phyloP scores from a whole-genome alignment of 306 rosid species.

The Cicer pinnatifidum region DNA sequence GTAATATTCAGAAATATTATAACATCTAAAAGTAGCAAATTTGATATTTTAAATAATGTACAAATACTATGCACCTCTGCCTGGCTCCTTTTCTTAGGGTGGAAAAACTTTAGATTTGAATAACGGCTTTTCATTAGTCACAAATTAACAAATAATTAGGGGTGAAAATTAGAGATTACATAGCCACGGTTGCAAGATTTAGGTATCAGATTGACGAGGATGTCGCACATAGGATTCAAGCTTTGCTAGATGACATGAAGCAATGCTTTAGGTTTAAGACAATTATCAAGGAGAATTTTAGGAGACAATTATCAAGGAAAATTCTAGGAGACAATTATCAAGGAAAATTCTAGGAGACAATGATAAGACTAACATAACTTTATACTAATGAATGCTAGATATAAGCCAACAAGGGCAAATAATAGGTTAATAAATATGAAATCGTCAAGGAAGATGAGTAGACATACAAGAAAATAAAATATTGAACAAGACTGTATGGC shows the following conservation, averaged over 20 bases:
- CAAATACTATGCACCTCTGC: slow-evolving; percentile 19
- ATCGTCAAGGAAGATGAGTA: background rate
- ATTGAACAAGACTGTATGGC: background rate
- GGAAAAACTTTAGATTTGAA: slow-evolving; percentile 11
- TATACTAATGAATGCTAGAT: background rate
- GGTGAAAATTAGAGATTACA: background rate
- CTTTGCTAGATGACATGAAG: background rate
- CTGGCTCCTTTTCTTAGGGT: background rate
- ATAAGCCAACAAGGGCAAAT: slow-evolving; percentile 6
- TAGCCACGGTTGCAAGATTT: background rate
- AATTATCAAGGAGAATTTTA: no score
- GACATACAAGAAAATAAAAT: no score
- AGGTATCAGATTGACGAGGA: slow-evolving; percentile 25
- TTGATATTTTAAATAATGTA: slow-evolving; percentile 27
- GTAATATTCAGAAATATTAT: slow-evolving; percentile 18
- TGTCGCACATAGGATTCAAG: slow-evolving; percentile 3
- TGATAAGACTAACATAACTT: no score
- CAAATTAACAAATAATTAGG: slow-evolving; percentile 6
- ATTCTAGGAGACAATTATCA: no score
- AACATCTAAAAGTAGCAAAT: slow-evolving; percentile 2
- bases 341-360: no score
- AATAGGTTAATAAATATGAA: background rate
- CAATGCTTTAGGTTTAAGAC: background rate
- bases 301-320: no score
- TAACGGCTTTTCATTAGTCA: background rate